Conservation (phyloP, 345 rosid genomes). For the Gossypioides kirkii region DNA sequence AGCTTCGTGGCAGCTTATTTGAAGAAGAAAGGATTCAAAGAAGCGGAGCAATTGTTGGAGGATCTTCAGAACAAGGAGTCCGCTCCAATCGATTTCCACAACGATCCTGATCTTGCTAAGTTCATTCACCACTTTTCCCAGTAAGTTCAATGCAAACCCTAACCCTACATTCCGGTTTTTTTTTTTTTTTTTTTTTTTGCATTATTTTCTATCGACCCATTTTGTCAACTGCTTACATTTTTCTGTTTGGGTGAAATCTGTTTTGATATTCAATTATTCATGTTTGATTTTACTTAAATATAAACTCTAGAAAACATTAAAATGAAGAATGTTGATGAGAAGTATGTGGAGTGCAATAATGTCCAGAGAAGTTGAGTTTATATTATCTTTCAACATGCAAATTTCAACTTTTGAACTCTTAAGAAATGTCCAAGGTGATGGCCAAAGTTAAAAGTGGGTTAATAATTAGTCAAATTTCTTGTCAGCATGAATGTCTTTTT, state of each 20-base stretch:
- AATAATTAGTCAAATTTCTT: not conserved
- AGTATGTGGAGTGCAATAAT: not conserved
- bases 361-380: not conserved
- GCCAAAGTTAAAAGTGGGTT: not conserved
- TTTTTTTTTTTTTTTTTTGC: not conserved
- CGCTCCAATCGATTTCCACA: slow-evolving; percentile 36
- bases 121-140: slow-evolving; percentile 69
- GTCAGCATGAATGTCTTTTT: not conserved
- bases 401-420: not conserved
- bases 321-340: not conserved
- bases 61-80: slow-evolving; percentile 50
- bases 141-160: slow-evolving; percentile 24
- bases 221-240: not conserved
- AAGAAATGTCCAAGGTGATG: not conserved
- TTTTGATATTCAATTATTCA: not conserved
- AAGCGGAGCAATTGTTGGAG: slow-evolving; percentile 57
- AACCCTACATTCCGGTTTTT: not conserved
- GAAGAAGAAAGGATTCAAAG: slow-evolving; percentile 89
- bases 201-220: no score
- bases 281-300: not conserved
- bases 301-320: not conserved
- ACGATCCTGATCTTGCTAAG: slow-evolving; percentile 69
- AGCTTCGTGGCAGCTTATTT: slow-evolving; percentile 63
- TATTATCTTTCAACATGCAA: not conserved
- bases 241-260: not conserved